A percentile compares a stretch with the other conserved stretches of the same genome.
These are phyloP conservation scores for Malassezia obtusa DNA, from an alignment of 1,284 basidiomycete species.

Conservation along the genomic window DNA sequence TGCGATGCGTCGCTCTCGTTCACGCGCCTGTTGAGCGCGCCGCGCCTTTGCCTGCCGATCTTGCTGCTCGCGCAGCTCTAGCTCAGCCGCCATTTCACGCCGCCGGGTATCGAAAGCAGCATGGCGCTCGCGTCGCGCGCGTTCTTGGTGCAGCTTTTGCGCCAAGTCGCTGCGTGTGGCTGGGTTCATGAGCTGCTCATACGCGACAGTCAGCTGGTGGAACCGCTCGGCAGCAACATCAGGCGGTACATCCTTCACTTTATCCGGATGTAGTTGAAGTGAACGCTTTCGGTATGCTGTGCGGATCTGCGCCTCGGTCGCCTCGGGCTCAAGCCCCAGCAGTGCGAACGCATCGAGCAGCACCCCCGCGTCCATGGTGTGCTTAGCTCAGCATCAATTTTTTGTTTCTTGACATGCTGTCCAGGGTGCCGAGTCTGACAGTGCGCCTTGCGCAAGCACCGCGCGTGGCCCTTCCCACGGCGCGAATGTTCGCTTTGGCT, in stretches of 20 bases:
- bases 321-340: constrained; percentile 59
- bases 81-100: constrained; percentile 68
- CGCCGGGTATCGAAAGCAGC: constrained; percentile 68
- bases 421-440: not conserved
- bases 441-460: not conserved
- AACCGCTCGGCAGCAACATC: constrained; percentile 62
- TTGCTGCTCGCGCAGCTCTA: constrained; percentile 69
- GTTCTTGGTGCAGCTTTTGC: constrained; percentile 63
- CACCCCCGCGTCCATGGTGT: not conserved
- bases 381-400: not conserved
- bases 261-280: constrained; percentile 38
- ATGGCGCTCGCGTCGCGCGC: constrained; percentile 63
- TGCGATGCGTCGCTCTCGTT: constrained; percentile 11
- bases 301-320: constrained; percentile 71
- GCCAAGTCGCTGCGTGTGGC: constrained; percentile 71
- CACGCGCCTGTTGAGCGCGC: not conserved
- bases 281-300: constrained; percentile 56
- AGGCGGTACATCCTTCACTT: constrained; percentile 36
- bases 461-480: not conserved
- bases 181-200: constrained; percentile 73
- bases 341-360: constrained; percentile 11
- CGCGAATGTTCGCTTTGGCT: not conserved
- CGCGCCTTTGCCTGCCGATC: constrained; percentile 42
- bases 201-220: constrained; percentile 73
- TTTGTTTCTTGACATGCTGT: not conserved